Evolutionary conservation across 78 protist species (phyloP).

Genomic region (Cavenderia fasciculata): DNA sequence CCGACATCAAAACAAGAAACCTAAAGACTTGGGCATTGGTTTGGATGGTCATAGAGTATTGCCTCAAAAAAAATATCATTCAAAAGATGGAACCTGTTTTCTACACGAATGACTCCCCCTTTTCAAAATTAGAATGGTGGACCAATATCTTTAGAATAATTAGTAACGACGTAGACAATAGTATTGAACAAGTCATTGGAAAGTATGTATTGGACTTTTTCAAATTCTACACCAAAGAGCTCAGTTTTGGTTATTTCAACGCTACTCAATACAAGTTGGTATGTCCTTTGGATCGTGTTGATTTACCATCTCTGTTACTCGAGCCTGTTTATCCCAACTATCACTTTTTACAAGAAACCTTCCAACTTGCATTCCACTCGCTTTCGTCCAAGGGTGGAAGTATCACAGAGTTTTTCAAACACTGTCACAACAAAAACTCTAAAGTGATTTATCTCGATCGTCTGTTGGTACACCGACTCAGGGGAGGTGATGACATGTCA

Average conservation of each 20-base stretch:
- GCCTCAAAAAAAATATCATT: background rate
- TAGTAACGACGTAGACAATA: too few species aligned
- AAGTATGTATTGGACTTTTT: too few species aligned
- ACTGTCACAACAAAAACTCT: background rate
- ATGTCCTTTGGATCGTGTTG: background rate
- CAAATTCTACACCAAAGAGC: background rate
- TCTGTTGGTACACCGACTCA: too few species aligned
- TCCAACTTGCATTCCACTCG: background rate
- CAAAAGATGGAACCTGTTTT: too few species aligned
- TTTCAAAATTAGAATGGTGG: too few species aligned
- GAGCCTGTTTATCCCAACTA: background rate
- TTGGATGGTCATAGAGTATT: constrained; percentile 10
- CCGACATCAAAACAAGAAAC: background rate
- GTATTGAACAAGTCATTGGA: too few species aligned
- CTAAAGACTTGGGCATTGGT: constrained; percentile 19
- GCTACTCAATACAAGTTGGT: background rate
- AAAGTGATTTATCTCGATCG: constrained; percentile 1
- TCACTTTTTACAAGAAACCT: background rate
- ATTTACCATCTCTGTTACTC: background rate
- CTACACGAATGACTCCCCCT: too few species aligned
- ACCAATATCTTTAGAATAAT: too few species aligned
- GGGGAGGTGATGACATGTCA: too few species aligned
- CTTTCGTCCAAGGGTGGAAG: background rate
- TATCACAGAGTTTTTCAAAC: background rate
- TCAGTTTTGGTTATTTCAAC: background rate